Evolutionary conservation across 2,329 filamentous ascomycete species (phyloP).

Genomic region (Exophiala oligosperma): DNA sequence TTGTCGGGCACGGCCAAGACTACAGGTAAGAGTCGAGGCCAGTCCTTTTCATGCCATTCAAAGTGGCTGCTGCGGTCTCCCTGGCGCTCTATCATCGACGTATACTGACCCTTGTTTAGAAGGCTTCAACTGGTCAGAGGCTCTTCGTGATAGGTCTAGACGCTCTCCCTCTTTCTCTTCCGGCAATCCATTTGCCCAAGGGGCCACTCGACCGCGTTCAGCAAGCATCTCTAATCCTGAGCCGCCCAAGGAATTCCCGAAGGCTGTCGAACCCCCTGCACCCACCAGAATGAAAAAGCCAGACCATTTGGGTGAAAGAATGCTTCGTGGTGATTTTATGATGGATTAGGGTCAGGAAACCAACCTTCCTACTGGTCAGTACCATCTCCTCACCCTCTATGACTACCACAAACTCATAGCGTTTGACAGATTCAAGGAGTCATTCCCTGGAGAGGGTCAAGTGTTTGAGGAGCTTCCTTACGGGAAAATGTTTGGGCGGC

Average conservation of each 20-base stretch:
- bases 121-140: slow-evolving; percentile 96
- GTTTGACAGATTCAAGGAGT: background rate
- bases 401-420: too few relatives aligned
- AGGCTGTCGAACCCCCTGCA: slow-evolving; percentile 25
- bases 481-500: background rate
- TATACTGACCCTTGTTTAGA: slow-evolving; percentile 62
- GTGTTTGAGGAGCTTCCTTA: background rate
- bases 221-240: slow-evolving; percentile 53
- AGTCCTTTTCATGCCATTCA: slow-evolving; percentile 39
- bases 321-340: slow-evolving; percentile 98
- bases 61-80: background rate
- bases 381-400: too few relatives aligned
- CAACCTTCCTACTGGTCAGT: background rate
- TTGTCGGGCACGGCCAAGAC: slow-evolving; percentile 31
- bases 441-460: background rate
- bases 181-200: slow-evolving; percentile 33
- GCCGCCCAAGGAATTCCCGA: slow-evolving; percentile 47
- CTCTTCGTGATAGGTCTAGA: slow-evolving; percentile 87
- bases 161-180: slow-evolving; percentile 59
- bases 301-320: slow-evolving; percentile 94
- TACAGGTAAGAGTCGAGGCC: slow-evolving; percentile 57
- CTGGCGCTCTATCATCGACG: background rate
- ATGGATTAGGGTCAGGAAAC: slow-evolving; percentile 26
- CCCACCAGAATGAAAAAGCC: slow-evolving; percentile 62
- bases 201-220: slow-evolving; percentile 32